A percentile compares a stretch with the other conserved stretches of the same genome.
These are phyloP conservation scores for Ustilaginoidea virens DNA, from an alignment of 2,329 filamentous ascomycete genomes.

Conservation along the genomic window DNA sequence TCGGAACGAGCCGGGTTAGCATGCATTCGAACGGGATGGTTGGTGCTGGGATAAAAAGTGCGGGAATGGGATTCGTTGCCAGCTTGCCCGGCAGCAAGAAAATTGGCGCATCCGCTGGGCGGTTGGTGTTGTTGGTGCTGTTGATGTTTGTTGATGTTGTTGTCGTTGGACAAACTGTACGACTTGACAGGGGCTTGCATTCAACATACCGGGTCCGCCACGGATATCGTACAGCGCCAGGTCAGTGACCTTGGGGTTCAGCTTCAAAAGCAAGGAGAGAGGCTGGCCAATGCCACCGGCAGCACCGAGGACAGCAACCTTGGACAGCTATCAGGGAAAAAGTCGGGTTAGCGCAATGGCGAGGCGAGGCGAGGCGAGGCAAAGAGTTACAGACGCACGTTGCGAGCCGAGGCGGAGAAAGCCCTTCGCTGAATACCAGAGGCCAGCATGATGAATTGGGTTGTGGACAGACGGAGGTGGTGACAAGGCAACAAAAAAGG, in stretches of 20 bases:
- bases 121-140: too few relatives aligned
- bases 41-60: too few relatives aligned
- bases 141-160: too few relatives aligned
- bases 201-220: conserved; percentile 66
- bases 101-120: conserved; percentile 5
- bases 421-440: conserved; percentile 58
- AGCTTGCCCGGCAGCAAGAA: too few relatives aligned
- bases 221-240: conserved; percentile 97
- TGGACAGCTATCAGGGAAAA: conserved; percentile 54
- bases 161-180: too few relatives aligned
- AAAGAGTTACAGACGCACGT: conserved; percentile 36
- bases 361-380: not conserved
- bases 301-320: conserved; percentile 94
- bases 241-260: conserved; percentile 87
- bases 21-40: too few relatives aligned
- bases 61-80: too few relatives aligned
- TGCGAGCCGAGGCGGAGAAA: conserved; percentile 65
- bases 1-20: not conserved
- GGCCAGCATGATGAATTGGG: conserved; percentile 50
- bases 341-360: conserved; percentile 2
- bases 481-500: conserved; percentile 7
- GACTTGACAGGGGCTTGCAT: not conserved
- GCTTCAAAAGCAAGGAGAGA: conserved; percentile 93
- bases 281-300: conserved; percentile 97
- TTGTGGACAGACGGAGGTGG: conserved; percentile 8